Evolutionary conservation across 2,329 filamentous ascomycete species (phyloP).

Genomic region (Beauveria scarabaeidicola): DNA sequence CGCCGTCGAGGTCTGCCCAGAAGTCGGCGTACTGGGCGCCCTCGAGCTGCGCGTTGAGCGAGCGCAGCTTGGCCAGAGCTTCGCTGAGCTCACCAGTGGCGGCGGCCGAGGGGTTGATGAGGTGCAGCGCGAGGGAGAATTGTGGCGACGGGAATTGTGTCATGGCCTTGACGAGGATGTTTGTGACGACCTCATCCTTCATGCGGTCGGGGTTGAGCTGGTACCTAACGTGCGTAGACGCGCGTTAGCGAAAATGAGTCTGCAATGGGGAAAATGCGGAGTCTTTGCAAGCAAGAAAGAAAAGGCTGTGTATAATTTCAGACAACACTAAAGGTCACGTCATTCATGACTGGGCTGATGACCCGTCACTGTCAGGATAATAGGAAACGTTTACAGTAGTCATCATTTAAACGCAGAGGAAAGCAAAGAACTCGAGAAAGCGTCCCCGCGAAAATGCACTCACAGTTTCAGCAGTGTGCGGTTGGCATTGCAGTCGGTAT

Average conservation of each 20-base stretch:
- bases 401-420: conserved; percentile 50
- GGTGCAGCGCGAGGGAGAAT: conserved; percentile 88
- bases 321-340: conserved; percentile 45
- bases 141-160: conserved; percentile 95
- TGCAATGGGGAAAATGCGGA: not conserved
- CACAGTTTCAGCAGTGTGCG: conserved; percentile 94
- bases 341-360: conserved; percentile 45
- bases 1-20: conserved; percentile 86
- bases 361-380: conserved; percentile 70
- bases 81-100: conserved; percentile 70
- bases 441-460: conserved; percentile 34
- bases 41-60: conserved; percentile 79
- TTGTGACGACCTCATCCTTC: conserved; percentile 95
- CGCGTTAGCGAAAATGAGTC: not conserved
- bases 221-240: conserved; percentile 53
- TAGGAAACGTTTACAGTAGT: conserved; percentile 89
- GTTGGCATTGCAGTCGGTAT: conserved; percentile 94
- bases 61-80: conserved; percentile 79
- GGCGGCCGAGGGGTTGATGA: conserved; percentile 72
- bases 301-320: conserved; percentile 8
- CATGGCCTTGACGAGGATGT: conserved; percentile 96
- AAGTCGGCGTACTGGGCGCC: conserved; percentile 84
- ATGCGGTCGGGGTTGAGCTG: conserved; percentile 99
- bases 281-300: not conserved
- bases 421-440: conserved; percentile 5